A percentile compares a stretch with the other conserved stretches of the same genome.
Evolutionary conservation across 306 rosid species (phyloP).

Genomic region (Malus sieversii): DNA sequence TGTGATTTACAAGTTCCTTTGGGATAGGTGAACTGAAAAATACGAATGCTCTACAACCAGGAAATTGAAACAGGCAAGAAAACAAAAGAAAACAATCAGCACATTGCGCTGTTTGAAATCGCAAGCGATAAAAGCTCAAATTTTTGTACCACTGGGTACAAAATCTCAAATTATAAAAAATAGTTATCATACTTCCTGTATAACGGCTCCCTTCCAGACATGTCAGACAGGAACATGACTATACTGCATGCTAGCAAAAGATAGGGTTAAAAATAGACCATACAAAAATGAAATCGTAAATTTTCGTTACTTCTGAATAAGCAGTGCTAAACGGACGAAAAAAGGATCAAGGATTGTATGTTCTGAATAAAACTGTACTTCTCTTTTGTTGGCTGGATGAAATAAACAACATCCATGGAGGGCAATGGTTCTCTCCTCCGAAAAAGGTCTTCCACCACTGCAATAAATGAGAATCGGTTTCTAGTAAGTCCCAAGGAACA

Average conservation of each 20-base stretch:
- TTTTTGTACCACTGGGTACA: too few species aligned
- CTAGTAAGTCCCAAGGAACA: not conserved
- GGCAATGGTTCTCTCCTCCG: conserved; percentile 96
- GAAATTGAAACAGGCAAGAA: conserved; percentile 6
- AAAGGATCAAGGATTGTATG: not conserved
- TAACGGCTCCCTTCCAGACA: conserved; percentile 97
- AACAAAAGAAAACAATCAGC: conserved; percentile 16
- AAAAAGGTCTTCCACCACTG: conserved; percentile 97
- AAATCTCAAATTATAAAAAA: not conserved
- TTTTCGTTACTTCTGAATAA: too few species aligned
- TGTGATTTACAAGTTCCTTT: conserved; percentile 71
- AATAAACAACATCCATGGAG: conserved; percentile 84
- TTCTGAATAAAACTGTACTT: conserved; percentile 42
- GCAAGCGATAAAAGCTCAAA: not conserved
- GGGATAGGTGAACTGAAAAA: conserved; percentile 85
- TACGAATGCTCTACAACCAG: conserved; percentile 59
- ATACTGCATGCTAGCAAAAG: conserved; percentile 85
- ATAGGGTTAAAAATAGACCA: conserved; percentile 23
- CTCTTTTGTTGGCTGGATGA: conserved; percentile 83
- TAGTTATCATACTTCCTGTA: conserved; percentile 68
- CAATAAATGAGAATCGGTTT: conserved; percentile 22
- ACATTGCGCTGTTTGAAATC: not conserved
- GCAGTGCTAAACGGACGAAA: too few species aligned
- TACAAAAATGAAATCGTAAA: not conserved
- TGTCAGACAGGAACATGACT: conserved; percentile 91